Evolutionary conservation across 2,329 filamentous ascomycete species (phyloP).

Genomic region (Grosmannia serpens): DNA sequence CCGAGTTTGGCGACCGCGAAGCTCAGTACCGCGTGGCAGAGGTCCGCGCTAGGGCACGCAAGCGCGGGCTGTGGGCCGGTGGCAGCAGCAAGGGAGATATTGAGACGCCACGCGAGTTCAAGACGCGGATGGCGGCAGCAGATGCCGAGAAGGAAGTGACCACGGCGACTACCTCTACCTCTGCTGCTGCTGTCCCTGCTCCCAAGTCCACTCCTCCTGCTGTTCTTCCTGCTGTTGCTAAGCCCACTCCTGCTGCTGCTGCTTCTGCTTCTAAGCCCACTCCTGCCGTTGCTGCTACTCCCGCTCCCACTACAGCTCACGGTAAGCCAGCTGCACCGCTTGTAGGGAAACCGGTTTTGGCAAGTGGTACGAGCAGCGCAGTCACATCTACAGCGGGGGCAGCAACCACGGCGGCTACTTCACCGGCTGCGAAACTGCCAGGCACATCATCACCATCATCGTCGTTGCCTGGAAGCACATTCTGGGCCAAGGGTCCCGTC

Average conservation of each 20-base stretch:
- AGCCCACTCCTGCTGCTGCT: background rate
- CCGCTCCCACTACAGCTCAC: background rate
- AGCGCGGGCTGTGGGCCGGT: conserved; percentile 65
- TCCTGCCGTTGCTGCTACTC: background rate
- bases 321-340: background rate
- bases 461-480: background rate
- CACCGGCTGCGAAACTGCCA: background rate
- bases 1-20: conserved; percentile 70
- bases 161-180: background rate
- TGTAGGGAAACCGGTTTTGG: background rate
- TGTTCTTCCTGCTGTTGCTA: background rate
- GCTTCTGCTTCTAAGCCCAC: background rate
- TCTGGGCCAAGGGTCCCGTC: background rate
- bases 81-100: conserved; percentile 40
- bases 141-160: conserved; percentile 12
- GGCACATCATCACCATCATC: background rate
- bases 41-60: conserved; percentile 50
- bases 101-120: conserved; percentile 84
- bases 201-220: background rate
- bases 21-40: conserved; percentile 55
- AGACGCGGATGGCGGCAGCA: conserved; percentile 40
- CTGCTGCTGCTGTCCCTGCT: background rate
- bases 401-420: background rate
- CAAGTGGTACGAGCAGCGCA: background rate
- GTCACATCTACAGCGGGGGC: background rate